These are phyloP conservation scores for Fusarium irregulare DNA, from an alignment of 2,329 filamentous ascomycete genomes.

Conservation along the genomic window DNA sequence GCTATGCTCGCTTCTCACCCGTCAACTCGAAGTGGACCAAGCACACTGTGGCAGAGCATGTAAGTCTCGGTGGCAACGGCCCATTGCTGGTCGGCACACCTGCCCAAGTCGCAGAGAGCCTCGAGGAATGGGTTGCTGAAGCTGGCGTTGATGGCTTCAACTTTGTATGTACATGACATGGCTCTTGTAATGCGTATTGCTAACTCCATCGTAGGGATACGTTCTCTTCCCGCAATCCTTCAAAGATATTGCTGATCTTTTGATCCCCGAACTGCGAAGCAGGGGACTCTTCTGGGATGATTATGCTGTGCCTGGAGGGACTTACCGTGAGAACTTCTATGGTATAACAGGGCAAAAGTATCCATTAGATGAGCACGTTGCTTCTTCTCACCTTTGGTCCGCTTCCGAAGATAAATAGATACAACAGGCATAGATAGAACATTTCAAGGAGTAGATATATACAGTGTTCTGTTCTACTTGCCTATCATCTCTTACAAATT, in stretches of 20 bases:
- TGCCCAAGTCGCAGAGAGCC: slow-evolving; percentile 71
- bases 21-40: slow-evolving; percentile 71
- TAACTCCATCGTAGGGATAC: slow-evolving; percentile 10
- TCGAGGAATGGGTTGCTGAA: slow-evolving; percentile 75
- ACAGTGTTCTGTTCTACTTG: no score
- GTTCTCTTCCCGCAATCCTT: slow-evolving; percentile 67
- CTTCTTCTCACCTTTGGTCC: not conserved
- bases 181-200: not conserved
- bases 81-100: slow-evolving; percentile 72
- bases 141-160: slow-evolving; percentile 82
- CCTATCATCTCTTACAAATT: no score
- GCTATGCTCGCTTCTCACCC: not conserved
- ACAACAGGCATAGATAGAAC: accelerated
- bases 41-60: slow-evolving; percentile 73
- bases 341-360: slow-evolving; percentile 19
- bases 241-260: slow-evolving; percentile 71
- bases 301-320: slow-evolving; percentile 57
- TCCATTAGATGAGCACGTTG: not conserved
- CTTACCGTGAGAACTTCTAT: slow-evolving; percentile 58
- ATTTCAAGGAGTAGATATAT: no score
- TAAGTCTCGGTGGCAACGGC: slow-evolving; percentile 75
- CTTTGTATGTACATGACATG: slow-evolving; percentile 51
- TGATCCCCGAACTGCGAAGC: slow-evolving; percentile 67
- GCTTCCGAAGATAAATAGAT: not conserved
- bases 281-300: slow-evolving; percentile 66